Evolutionary conservation across 169 alveolate genomes (phyloP), one percentile per base, ranked within the genome.

Genomic region (Ichthyophthirius multifiliis): DNA sequence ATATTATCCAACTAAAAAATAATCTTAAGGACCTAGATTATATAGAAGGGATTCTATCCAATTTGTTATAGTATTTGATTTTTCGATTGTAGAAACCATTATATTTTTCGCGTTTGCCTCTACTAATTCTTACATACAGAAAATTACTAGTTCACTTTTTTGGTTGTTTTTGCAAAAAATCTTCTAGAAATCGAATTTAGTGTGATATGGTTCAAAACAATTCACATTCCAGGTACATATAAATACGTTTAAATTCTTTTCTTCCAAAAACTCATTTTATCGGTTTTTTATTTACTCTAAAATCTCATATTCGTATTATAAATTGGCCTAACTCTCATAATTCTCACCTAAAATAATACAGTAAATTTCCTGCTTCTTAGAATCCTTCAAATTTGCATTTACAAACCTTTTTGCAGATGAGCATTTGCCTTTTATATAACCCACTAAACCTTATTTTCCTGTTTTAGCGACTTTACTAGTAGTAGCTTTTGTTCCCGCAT

Each of bases 401-500:
- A 47, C 74, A 43, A 87, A 87, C 83, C 92, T 87, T 23, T 77
- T 76, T 10, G 65, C 45, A 48, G 87, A 78, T 27, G 86, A 62
- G 31, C 64, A 41, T 3, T 83, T 82, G 55, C 83, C 89, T 32
- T 65, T 43, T 16, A 87, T 44, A 55, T 46, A 45, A 0, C 92
- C 92, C 13, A 37, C 32, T 9, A 73, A 43, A 27, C 87, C 83
- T 18, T 82, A 73, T 79, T 83, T 87, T 1, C 92, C 92, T 41
- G 76, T 78, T 83, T 84, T 87, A 0, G 86, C 87, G 37, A 87
- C 75, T 79, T 75, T 88, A 65, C 89, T 78, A 39, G 86, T 87
- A 44, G 86, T 83, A 1, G 92, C 92, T 18, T 84, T 82, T 3
- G 89, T 87, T 3, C 92, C 92, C 16, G 87, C 80, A 79, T 87